Evolutionary conservation across 768 basidiomycete species (phyloP).

Genomic region (Russula griseocarnosa): DNA sequence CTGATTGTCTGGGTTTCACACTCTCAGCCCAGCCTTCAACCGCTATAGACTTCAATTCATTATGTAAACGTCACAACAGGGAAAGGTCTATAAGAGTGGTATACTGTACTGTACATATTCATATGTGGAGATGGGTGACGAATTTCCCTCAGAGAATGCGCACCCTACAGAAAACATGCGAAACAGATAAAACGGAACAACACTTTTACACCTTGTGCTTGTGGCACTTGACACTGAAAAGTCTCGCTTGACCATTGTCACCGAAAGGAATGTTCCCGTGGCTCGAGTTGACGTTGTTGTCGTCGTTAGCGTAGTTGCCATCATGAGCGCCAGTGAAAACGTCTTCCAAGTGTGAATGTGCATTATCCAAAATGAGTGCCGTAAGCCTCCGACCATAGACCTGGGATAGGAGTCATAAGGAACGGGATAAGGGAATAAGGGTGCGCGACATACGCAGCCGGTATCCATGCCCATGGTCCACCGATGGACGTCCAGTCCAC

Average conservation of each 20-base stretch:
- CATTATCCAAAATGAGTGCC: conserved; percentile 55
- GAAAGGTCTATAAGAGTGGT: neutral
- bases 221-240: conserved; percentile 51
- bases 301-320: conserved; percentile 24
- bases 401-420: conserved; percentile 32
- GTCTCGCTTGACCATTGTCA: conserved; percentile 44
- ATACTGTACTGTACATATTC: neutral
- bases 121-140: neutral
- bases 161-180: neutral
- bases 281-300: conserved; percentile 27
- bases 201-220: conserved; percentile 5
- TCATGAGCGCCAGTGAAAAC: neutral
- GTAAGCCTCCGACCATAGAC: conserved; percentile 60
- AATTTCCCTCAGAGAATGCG: neutral
- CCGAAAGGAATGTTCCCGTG: conserved; percentile 48
- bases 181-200: neutral
- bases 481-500: conserved; percentile 75
- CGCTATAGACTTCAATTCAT: too few species aligned
- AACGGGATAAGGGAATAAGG: neutral
- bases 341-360: neutral
- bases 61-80: too few species aligned
- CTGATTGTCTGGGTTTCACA: too few species aligned
- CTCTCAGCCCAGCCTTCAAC: too few species aligned
- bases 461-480: conserved; percentile 86
- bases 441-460: conserved; percentile 61